phyloP scores from a whole-genome alignment of 2,329 filamentous ascomycete species.

The Penicillium sp. region DNA sequence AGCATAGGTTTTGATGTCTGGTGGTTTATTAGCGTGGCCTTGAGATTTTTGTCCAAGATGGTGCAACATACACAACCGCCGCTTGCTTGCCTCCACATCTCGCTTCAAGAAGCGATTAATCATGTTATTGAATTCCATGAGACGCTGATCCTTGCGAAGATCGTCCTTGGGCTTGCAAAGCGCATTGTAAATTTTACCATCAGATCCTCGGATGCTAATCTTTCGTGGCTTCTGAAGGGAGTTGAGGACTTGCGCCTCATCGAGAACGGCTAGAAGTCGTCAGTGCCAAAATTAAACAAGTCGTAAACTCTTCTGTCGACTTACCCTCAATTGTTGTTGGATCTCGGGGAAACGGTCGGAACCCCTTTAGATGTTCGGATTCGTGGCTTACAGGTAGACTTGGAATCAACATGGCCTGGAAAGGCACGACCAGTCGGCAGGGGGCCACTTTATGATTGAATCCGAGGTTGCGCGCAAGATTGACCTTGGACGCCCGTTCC shows the following conservation, averaged over 20 bases:
- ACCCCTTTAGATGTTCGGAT: constrained; percentile 58
- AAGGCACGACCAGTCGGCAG: constrained; percentile 79
- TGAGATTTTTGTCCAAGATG: not conserved
- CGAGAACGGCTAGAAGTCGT: constrained; percentile 54
- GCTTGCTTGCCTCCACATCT: constrained; percentile 81
- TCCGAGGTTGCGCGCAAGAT: constrained; percentile 67
- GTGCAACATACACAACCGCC: constrained; percentile 61
- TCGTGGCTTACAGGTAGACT: constrained; percentile 69
- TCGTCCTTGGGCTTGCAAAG: constrained; percentile 98
- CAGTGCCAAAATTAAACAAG: constrained; percentile 7
- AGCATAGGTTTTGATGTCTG: constrained; percentile 87
- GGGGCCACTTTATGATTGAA: constrained; percentile 82
- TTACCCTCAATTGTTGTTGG: constrained; percentile 67
- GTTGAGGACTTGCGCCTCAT: constrained; percentile 82
- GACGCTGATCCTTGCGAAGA: constrained; percentile 88
- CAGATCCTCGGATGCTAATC: constrained; percentile 78
- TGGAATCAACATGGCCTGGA: constrained; percentile 76
- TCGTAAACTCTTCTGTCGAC: constrained; percentile 2
- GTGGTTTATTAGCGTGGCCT: constrained; percentile 7
- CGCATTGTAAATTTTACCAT: constrained; percentile 81
- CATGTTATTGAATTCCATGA: constrained; percentile 99
- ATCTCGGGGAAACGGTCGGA: constrained; percentile 82
- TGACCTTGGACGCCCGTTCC: constrained; percentile 64
- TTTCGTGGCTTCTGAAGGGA: constrained; percentile 90
- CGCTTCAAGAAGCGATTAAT: constrained; percentile 92